A percentile compares a stretch with the other conserved stretches of the same genome.
phyloP scores from a whole-genome alignment of 495 filamentous ascomycete genomes.

The Neohortaea acidophila region DNA sequence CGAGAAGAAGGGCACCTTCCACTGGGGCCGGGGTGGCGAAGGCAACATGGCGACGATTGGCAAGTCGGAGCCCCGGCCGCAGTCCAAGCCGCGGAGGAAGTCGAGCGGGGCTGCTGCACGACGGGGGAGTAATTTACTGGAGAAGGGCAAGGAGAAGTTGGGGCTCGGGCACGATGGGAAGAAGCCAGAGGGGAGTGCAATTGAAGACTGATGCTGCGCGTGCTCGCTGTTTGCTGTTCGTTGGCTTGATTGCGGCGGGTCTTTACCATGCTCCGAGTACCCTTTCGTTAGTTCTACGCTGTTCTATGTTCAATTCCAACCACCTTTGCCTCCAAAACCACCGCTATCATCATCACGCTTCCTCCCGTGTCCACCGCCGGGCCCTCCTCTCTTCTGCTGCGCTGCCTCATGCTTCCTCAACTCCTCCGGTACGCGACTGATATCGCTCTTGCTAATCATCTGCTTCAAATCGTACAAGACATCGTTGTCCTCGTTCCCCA shows the following conservation, averaged over 20 bases:
- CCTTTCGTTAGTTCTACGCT: no score
- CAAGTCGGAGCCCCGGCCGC: background rate
- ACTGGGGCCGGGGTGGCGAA: conserved; percentile 31
- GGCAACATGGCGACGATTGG: conserved; percentile 17
- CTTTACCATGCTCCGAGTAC: no score
- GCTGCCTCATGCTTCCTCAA: conserved; percentile 86
- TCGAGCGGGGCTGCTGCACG: no score
- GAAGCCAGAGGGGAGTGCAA: background rate
- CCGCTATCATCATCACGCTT: conserved; percentile 48
- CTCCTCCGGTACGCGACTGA: conserved; percentile 85
- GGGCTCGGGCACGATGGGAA: background rate
- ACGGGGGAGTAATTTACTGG: background rate
- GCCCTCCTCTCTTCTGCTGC: conserved; percentile 46
- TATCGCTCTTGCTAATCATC: conserved; percentile 84
- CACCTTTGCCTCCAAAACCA: conserved; percentile 45
- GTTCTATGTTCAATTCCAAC: conserved; percentile 13
- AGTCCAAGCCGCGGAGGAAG: no score
- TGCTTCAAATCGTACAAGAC: conserved; percentile 93
- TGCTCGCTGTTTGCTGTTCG: no score
- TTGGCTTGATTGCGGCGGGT: no score
- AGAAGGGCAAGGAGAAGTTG: background rate
- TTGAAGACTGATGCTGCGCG: no score
- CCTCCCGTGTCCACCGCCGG: conserved; percentile 23
- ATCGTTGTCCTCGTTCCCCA: conserved; percentile 84
- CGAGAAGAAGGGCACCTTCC: conserved; percentile 22